phyloP scores from a whole-genome alignment of 345 rosid species.

The Moricandia moricandioides region DNA sequence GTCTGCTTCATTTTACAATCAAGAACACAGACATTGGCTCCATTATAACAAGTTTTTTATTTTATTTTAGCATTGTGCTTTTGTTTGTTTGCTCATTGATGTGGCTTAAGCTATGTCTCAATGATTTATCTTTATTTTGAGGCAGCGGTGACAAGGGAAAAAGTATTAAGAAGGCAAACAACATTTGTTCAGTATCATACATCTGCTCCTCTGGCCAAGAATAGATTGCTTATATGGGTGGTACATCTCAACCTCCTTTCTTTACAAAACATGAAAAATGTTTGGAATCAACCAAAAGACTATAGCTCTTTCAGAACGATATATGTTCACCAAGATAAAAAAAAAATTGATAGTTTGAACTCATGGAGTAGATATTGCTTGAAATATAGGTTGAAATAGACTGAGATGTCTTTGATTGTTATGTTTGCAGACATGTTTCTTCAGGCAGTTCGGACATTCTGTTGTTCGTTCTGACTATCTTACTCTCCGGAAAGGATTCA shows the following conservation, averaged over 20 bases:
- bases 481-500: constrained; percentile 85
- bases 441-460: constrained; percentile 83
- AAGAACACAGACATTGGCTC: too few relatives aligned
- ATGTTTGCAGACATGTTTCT: constrained; percentile 77
- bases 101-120: background rate
- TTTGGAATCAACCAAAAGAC: too few relatives aligned
- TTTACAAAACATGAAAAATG: too few relatives aligned
- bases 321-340: background rate
- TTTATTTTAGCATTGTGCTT: background rate
- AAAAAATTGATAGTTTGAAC: background rate
- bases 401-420: background rate
- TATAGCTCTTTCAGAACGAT: too few relatives aligned
- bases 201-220: constrained; percentile 55
- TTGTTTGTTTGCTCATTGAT: constrained; percentile 2
- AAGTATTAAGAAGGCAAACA: constrained; percentile 66
- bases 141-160: constrained; percentile 54
- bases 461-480: constrained; percentile 88
- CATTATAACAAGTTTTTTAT: constrained; percentile 4
- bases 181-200: constrained; percentile 70
- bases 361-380: background rate
- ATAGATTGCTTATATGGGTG: constrained; percentile 76
- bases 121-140: constrained; percentile 15
- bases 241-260: constrained; percentile 37
- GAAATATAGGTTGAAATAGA: background rate
- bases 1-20: too few relatives aligned